These are phyloP conservation scores for Phylloboletellus chloephorus DNA, from an alignment of 1,284 basidiomycete species.

Conservation along the genomic window DNA sequence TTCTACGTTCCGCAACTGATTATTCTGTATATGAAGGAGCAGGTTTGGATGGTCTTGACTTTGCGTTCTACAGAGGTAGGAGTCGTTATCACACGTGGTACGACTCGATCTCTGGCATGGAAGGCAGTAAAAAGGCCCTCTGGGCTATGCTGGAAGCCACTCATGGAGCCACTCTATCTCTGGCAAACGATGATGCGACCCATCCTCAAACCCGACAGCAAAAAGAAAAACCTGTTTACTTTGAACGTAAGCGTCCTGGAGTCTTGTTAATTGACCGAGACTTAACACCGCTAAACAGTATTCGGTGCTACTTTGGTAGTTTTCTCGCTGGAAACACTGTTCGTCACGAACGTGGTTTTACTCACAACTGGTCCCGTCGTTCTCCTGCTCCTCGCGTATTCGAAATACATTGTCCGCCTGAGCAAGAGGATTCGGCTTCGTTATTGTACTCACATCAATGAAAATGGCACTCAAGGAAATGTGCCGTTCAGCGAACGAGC, in stretches of 20 bases:
- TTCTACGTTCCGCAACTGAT: conserved; percentile 64
- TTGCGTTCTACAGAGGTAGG: conserved; percentile 68
- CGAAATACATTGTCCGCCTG: conserved; percentile 26
- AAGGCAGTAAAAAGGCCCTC: conserved; percentile 49
- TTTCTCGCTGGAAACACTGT: conserved; percentile 47
- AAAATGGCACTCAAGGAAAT: conserved; percentile 8
- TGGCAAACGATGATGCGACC: conserved; percentile 41
- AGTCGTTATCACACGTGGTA: conserved; percentile 68
- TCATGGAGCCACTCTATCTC: conserved; percentile 45
- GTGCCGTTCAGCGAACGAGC: conserved; percentile 9
- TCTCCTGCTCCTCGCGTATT: conserved; percentile 41
- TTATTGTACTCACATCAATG: conserved; percentile 14
- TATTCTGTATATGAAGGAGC: conserved; percentile 53
- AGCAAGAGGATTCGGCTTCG: conserved; percentile 14
- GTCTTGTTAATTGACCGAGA: background rate
- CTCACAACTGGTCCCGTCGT: conserved; percentile 58
- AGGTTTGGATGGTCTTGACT: conserved; percentile 60
- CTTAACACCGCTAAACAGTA: conserved; percentile 38
- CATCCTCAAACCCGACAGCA: conserved; percentile 12
- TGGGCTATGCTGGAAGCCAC: conserved; percentile 74
- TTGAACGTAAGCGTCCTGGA: conserved; percentile 53
- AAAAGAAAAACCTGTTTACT: conserved; percentile 51
- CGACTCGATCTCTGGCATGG: conserved; percentile 53
- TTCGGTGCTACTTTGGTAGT: conserved; percentile 53
- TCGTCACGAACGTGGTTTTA: conserved; percentile 53